A percentile compares a stretch with the other conserved stretches of the same genome.
These are phyloP conservation scores for Bocquillonia castaneifolia DNA, from an alignment of 441 rosid species.

Conservation along the genomic window DNA sequence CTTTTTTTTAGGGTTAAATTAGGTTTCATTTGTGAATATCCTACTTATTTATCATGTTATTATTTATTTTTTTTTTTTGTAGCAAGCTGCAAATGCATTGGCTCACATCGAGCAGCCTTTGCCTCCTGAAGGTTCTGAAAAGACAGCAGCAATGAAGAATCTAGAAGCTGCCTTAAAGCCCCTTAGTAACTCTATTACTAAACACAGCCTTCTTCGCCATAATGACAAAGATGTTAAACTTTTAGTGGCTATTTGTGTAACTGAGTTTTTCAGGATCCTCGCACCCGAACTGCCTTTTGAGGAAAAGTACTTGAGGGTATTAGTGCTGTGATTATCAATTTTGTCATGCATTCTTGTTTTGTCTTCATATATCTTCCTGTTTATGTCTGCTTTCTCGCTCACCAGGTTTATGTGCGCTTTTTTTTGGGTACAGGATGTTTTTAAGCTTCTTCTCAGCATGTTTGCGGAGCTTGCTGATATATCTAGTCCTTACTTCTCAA, in stretches of 20 bases:
- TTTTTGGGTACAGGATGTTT: constrained; percentile 53
- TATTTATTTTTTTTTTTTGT: constrained; percentile 17
- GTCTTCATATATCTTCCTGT: not conserved
- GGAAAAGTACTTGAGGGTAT: constrained; percentile 66
- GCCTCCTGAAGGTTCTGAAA: constrained; percentile 31
- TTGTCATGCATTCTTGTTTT: not conserved
- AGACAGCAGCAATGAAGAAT: constrained; percentile 31
- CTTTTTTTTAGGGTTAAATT: no score
- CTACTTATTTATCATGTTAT: no score
- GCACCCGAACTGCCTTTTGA: constrained; percentile 86
- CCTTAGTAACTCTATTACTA: constrained; percentile 49
- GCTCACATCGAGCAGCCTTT: constrained; percentile 70
- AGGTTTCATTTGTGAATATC: no score
- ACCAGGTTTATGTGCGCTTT: no score
- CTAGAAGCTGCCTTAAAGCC: constrained; percentile 45
- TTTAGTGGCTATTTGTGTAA: constrained; percentile 63
- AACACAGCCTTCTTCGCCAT: constrained; percentile 55
- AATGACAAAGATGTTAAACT: constrained; percentile 72
- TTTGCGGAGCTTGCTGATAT: constrained; percentile 67
- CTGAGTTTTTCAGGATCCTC: constrained; percentile 65
- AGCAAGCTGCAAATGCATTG: constrained; percentile 62
- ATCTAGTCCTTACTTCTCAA: constrained; percentile 58
- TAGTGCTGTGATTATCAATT: constrained; percentile 1
- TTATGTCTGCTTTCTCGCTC: not conserved
- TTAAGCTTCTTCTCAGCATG: constrained; percentile 51